Conservation (phyloP, 2,329 filamentous ascomycete genomes). For the Cercospora janseana region DNA sequence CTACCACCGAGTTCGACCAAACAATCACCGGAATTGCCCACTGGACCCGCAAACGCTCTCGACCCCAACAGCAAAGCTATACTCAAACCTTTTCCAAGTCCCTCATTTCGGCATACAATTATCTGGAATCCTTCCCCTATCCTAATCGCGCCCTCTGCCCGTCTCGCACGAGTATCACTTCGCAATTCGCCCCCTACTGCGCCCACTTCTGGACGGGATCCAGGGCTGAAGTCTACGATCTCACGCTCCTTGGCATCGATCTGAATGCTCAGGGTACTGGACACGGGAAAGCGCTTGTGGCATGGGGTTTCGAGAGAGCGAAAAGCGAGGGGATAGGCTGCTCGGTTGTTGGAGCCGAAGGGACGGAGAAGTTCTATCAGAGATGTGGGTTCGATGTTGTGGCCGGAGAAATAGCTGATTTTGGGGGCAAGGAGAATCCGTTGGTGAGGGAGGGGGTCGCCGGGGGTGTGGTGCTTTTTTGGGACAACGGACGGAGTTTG, state of each 20-base stretch:
- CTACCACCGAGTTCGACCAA: not conserved
- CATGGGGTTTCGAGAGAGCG: conserved; percentile 34
- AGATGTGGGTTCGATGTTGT: conserved; percentile 28
- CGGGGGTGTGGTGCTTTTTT: conserved; percentile 29
- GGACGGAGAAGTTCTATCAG: conserved; percentile 33
- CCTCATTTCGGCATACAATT: conserved; percentile 18
- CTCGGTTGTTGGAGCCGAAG: conserved; percentile 29
- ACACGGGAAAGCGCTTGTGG: conserved; percentile 29
- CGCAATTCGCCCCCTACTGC: conserved; percentile 20
- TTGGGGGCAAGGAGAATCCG: conserved; percentile 25
- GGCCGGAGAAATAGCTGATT: conserved; percentile 26
- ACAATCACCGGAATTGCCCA: conserved; percentile 30
- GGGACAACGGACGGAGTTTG: conserved; percentile 28
- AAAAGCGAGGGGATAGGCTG: conserved; percentile 54
- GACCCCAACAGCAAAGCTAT: conserved; percentile 1
- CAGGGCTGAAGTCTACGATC: conserved; percentile 31
- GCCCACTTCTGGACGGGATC: conserved; percentile 31
- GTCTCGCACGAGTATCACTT: conserved; percentile 16
- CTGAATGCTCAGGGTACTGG: conserved; percentile 27
- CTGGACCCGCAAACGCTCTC: conserved; percentile 25
- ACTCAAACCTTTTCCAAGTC: not conserved
- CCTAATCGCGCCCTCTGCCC: conserved; percentile 31
- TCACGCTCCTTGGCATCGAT: conserved; percentile 30
- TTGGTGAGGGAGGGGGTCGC: conserved; percentile 15
- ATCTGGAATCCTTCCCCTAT: conserved; percentile 24